Evolutionary conservation across 306 rosid genomes (phyloP), one percentile per base, ranked within the genome.

Genomic region (Hippophae gyantsensis): DNA sequence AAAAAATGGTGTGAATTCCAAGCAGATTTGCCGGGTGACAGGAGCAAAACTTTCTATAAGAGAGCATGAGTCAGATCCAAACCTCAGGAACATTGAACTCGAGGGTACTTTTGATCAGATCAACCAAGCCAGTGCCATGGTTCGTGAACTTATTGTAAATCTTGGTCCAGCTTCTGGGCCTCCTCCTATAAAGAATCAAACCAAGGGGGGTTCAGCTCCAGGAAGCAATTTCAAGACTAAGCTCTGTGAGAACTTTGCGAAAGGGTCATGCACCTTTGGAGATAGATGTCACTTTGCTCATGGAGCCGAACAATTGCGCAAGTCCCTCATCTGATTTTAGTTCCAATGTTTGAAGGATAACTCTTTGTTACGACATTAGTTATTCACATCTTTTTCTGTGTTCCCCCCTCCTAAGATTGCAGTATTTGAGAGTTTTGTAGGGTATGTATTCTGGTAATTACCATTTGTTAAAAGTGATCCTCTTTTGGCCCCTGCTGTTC

Each of bases 271-370:
- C 85, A 83, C 95, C 38, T 86, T 89, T 49, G 94, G 97, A 46
- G 97, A 89, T 0, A 79, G 84, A 72, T 89, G 97, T 57, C 95
- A 86, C 67, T 89, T 89, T 56, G 97, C 95, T 1, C 97, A 89
- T 54, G 97, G 97, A 58, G 54, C 74, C 3, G 80, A 77, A 51
- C 85, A 89, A 64, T 72, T 86, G 64, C 95, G 95, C 63, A 78
- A 75, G 74, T 1, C 78, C 42, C 38, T 32, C 38, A 32, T 32
- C 3, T 32, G 38, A 32, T 32, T 32, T 4, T 32, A 32, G 38
- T 4, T 32, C 38, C 5, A 32, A 32, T 32, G 5, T 4, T 32
- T 4, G 38, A 32, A 32, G 5, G 38, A 32, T 32, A 32, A 32
- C 38, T 4, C 5, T 32, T 32, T 32, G 38, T 32, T 32, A 32